Conservation (phyloP, 495 filamentous ascomycete genomes). For the Staphylotrichum tortipilum region DNA sequence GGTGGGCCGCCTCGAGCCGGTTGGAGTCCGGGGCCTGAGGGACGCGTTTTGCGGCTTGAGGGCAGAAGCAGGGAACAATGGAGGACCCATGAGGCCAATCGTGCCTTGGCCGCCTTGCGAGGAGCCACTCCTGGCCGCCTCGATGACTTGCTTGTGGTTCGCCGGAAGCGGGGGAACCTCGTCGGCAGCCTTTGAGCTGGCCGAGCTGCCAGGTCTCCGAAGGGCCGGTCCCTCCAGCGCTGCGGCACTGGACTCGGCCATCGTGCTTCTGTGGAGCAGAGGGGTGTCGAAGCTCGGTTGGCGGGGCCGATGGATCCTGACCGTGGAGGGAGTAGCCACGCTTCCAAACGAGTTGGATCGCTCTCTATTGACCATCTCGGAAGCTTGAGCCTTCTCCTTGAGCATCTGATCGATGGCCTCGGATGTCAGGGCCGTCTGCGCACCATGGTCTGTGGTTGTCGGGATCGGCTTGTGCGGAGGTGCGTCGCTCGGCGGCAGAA, state of each 20-base stretch:
- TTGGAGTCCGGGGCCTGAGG: constrained; percentile 66
- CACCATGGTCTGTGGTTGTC: constrained; percentile 54
- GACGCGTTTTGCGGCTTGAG: constrained; percentile 40
- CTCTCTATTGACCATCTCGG: constrained; percentile 21
- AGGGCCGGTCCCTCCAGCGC: constrained; percentile 10
- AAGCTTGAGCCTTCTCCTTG: constrained; percentile 30
- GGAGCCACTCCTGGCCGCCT: constrained; percentile 56
- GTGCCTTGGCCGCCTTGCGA: constrained; percentile 36
- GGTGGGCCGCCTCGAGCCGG: constrained; percentile 25
- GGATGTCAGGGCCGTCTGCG: constrained; percentile 67
- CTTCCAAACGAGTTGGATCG: constrained; percentile 17
- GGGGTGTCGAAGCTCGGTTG: constrained; percentile 33
- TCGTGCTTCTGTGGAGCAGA: constrained; percentile 27
- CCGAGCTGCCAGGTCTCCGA: constrained; percentile 59
- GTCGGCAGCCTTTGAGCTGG: constrained; percentile 43
- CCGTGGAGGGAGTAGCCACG: constrained; percentile 24
- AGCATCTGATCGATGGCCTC: constrained; percentile 62
- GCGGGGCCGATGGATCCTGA: constrained; percentile 28
- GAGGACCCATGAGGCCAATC: constrained; percentile 70
- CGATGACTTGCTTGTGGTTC: constrained; percentile 77
- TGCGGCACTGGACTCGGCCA: constrained; percentile 17
- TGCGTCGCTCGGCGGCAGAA: constrained; percentile 28
- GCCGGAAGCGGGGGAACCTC: constrained; percentile 62
- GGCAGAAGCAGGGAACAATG: constrained; percentile 71
- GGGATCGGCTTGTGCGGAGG: constrained; percentile 27